Conservation (phyloP, 306 rosid genomes). For the Ziziphus jujuba region DNA sequence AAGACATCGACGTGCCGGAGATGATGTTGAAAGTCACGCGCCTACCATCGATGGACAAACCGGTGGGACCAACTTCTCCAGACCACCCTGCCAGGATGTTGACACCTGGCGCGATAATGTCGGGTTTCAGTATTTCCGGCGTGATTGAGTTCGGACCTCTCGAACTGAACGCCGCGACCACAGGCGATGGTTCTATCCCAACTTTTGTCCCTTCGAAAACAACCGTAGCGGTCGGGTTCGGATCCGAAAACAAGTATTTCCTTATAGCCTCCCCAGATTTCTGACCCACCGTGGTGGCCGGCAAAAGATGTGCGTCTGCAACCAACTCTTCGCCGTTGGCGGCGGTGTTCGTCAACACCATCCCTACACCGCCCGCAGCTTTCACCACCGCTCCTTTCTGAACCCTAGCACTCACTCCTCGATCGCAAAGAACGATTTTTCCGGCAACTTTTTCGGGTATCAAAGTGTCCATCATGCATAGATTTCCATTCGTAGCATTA, state of each 20-base stretch:
- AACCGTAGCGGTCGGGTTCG: constrained; percentile 48
- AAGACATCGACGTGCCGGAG: constrained; percentile 93
- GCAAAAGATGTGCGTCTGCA: constrained; percentile 70
- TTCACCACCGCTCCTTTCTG: constrained; percentile 66
- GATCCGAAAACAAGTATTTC: constrained; percentile 42
- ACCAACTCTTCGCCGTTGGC: constrained; percentile 58
- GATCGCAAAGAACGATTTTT: constrained; percentile 70
- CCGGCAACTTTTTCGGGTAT: constrained; percentile 57
- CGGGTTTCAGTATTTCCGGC: constrained; percentile 68
- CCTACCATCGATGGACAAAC: constrained; percentile 38
- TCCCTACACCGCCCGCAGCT: constrained; percentile 71
- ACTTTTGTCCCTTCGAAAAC: constrained; percentile 59
- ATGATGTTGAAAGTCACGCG: constrained; percentile 79
- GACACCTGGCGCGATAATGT: constrained; percentile 80
- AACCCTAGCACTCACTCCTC: constrained; percentile 48
- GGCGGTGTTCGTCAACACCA: constrained; percentile 56
- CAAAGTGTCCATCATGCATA: constrained; percentile 50
- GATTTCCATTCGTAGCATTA: constrained; percentile 29
- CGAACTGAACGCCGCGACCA: constrained; percentile 78
- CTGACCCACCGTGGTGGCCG: constrained; percentile 55
- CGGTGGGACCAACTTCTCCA: constrained; percentile 37
- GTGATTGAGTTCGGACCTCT: constrained; percentile 68
- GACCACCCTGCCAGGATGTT: constrained; percentile 75
- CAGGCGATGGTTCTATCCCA: constrained; percentile 66
- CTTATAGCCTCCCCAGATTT: constrained; percentile 40